phyloP scores from a whole-genome alignment of 768 basidiomycete species.

The Nidula microcarpa region DNA sequence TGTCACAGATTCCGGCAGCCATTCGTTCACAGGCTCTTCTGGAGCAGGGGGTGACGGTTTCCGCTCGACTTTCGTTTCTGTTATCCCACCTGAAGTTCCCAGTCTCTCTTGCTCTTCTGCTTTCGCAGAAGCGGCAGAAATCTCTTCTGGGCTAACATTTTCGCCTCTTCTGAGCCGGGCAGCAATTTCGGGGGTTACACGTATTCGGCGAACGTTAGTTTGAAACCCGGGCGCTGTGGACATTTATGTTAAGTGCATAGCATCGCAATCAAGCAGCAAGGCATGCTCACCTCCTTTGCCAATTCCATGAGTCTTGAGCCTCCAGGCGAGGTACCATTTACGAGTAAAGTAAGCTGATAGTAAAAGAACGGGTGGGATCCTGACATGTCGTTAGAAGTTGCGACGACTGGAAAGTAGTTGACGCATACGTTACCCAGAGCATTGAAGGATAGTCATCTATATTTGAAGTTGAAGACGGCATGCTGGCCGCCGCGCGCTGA shows the following conservation, averaged over 20 bases:
- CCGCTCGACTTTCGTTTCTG: constrained; percentile 18
- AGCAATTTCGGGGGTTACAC: constrained; percentile 53
- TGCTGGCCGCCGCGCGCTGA: neutral
- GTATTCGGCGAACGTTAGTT: constrained; percentile 46
- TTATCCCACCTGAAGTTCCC: constrained; percentile 11
- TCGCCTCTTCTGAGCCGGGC: constrained; percentile 50
- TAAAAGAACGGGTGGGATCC: constrained; percentile 41
- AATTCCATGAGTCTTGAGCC: constrained; percentile 44
- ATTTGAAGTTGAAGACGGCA: constrained; percentile 6
- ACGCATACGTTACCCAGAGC: constrained; percentile 43
- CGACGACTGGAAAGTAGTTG: neutral
- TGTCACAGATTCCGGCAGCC: constrained; percentile 46
- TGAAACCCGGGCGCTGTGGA: constrained; percentile 49
- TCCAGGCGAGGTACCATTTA: constrained; percentile 47
- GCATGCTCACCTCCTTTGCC: constrained; percentile 48
- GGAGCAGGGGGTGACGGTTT: constrained; percentile 1
- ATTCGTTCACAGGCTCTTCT: constrained; percentile 38
- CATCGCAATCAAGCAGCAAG: neutral
- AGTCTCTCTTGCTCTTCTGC: constrained; percentile 30
- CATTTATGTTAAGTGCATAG: constrained; percentile 1
- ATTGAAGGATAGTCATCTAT: constrained; percentile 33
- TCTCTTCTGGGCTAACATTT: constrained; percentile 50
- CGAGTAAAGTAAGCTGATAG: constrained; percentile 43
- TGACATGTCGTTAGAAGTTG: constrained; percentile 11
- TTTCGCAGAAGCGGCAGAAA: constrained; percentile 39